phyloP scores from a whole-genome alignment of 2,329 filamentous ascomycete genomes.

The Fusarium palustre region DNA sequence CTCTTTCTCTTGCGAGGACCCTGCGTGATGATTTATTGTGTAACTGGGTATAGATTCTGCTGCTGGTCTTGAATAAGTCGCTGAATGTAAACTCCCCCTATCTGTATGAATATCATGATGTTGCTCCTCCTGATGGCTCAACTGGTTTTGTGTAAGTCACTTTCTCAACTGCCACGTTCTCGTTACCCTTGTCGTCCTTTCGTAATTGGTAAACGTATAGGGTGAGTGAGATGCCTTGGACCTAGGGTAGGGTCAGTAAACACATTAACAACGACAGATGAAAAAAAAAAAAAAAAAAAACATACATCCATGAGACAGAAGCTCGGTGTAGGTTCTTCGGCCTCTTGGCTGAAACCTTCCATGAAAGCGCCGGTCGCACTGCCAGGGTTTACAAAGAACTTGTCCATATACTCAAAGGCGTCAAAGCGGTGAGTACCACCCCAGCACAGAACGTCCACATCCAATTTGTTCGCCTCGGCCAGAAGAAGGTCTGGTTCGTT shows the following conservation, averaged over 20 bases:
- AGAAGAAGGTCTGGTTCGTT: slow-evolving; percentile 74
- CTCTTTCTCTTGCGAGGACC: slow-evolving; percentile 21
- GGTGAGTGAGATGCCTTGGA: slow-evolving; percentile 95
- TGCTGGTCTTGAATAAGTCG: slow-evolving; percentile 40
- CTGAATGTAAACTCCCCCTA: slow-evolving; percentile 31
- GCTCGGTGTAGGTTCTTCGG: slow-evolving; percentile 84
- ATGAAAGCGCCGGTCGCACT: slow-evolving; percentile 74
- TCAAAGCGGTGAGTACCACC: slow-evolving; percentile 76
- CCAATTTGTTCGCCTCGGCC: slow-evolving; percentile 75
- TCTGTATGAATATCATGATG: slow-evolving; percentile 49
- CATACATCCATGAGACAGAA: slow-evolving; percentile 98
- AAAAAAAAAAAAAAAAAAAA: slow-evolving; percentile 66
- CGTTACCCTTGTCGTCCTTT: slow-evolving; percentile 79
- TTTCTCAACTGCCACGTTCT: slow-evolving; percentile 87
- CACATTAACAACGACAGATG: neutral
- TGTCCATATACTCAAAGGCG: slow-evolving; percentile 79
- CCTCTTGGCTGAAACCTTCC: slow-evolving; percentile 67
- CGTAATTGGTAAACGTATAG: slow-evolving; percentile 92
- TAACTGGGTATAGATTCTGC: slow-evolving; percentile 47
- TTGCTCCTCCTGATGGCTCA: slow-evolving; percentile 65
- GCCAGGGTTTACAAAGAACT: slow-evolving; percentile 78
- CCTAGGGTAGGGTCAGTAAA: slow-evolving; percentile 63
- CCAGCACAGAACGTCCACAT: slow-evolving; percentile 77
- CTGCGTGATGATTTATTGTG: slow-evolving; percentile 24
- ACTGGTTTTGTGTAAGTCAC: slow-evolving; percentile 86